Percentiles rank a stretch among this genome's conserved stretches.
Evolutionary conservation across 225 moss, liverwort and hornwort genomes (phyloP).

Genomic region (Physcomitrium patens): DNA sequence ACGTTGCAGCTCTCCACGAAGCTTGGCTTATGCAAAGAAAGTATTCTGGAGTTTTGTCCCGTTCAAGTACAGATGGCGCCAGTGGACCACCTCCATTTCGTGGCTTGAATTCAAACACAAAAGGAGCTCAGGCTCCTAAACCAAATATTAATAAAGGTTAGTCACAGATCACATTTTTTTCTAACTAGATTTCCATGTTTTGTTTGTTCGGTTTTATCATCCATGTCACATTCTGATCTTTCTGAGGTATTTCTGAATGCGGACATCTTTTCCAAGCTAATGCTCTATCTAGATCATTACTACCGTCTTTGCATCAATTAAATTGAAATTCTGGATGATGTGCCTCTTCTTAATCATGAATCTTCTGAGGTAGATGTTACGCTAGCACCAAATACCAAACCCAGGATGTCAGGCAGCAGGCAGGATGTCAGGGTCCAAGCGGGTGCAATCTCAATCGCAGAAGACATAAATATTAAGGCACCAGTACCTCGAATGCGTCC

Average conservation of each 20-base stretch:
- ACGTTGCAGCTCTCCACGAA: constrained; percentile 85
- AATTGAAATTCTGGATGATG: background rate
- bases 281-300: background rate
- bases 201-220: background rate
- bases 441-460: constrained; percentile 25
- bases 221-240: background rate
- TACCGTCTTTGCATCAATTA: background rate
- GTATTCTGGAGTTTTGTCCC: constrained; percentile 80
- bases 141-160: constrained; percentile 29
- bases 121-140: constrained; percentile 44
- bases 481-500: constrained; percentile 57
- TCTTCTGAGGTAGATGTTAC: constrained; percentile 30
- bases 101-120: constrained; percentile 54
- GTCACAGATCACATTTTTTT: constrained; percentile 16
- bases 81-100: constrained; percentile 90
- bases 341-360: constrained; percentile 13
- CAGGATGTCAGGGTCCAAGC: constrained; percentile 45
- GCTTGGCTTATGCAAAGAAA: constrained; percentile 92
- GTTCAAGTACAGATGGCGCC: constrained; percentile 61
- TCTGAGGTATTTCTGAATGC: background rate
- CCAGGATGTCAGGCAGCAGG: constrained; percentile 2
- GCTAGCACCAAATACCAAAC: constrained; percentile 26
- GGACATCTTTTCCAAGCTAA: background rate
- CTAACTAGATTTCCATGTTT: background rate
- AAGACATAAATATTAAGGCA: constrained; percentile 27